Percentiles rank a stretch among this genome's conserved stretches.
Evolutionary conservation across 2,329 filamentous ascomycete species (phyloP).

Genomic region (Raffaelea albimanens): DNA sequence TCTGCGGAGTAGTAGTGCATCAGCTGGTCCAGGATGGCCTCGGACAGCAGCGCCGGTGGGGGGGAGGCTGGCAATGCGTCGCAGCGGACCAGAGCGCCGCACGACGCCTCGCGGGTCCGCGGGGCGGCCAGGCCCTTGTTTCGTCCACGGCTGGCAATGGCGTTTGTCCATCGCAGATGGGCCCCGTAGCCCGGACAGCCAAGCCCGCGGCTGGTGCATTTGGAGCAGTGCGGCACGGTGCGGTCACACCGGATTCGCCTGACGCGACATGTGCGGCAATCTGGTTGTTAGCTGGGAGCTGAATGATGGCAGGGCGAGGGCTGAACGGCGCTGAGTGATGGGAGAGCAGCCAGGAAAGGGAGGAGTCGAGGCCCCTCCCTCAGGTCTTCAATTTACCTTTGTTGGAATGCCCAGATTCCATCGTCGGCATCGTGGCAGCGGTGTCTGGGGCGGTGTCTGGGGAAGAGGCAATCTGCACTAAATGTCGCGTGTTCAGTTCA

Average conservation of each 20-base stretch:
- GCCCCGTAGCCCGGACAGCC: background rate
- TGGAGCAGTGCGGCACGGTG: background rate
- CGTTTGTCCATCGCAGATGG: background rate
- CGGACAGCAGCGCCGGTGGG: background rate
- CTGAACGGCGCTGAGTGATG: too few species aligned
- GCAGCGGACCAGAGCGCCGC: background rate
- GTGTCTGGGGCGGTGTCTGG: too few species aligned
- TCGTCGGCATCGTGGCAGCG: too few species aligned
- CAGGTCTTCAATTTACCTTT: too few species aligned
- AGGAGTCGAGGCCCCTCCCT: too few species aligned
- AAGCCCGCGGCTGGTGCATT: background rate
- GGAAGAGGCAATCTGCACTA: too few species aligned
- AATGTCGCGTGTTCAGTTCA: too few species aligned
- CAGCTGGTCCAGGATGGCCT: background rate
- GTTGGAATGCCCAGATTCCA: too few species aligned
- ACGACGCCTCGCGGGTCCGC: background rate
- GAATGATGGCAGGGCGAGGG: too few species aligned
- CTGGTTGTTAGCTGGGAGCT: too few species aligned
- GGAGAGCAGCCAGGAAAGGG: too few species aligned
- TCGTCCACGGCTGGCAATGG: background rate
- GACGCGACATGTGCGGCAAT: background rate
- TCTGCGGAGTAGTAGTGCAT: background rate
- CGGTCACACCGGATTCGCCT: background rate
- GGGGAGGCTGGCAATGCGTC: background rate
- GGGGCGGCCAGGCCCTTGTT: background rate